A percentile compares a stretch with the other conserved stretches of the same genome.
Evolutionary conservation across 805 yeast genomes (phyloP).

Genomic region (Candida pseudofarinosa): DNA sequence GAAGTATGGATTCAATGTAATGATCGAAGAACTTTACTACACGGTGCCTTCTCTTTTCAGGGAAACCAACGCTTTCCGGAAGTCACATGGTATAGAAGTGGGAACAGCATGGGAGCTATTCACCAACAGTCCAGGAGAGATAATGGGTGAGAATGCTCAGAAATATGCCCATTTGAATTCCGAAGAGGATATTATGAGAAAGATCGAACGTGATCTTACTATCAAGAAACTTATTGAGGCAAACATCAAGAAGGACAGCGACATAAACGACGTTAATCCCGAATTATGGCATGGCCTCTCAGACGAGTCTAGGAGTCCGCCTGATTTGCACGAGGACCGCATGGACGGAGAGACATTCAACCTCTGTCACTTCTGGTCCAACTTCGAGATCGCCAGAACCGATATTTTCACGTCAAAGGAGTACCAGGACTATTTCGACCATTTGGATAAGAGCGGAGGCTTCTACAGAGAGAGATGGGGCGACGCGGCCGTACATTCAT

Average conservation of each 20-base stretch:
- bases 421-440: constrained; percentile 65
- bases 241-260: constrained; percentile 19
- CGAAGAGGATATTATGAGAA: constrained; percentile 17
- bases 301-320: constrained; percentile 28
- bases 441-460: constrained; percentile 71
- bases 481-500: constrained; percentile 90
- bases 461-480: constrained; percentile 96
- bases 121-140: constrained; percentile 27
- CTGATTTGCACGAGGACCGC: constrained; percentile 45
- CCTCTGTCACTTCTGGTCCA: constrained; percentile 87
- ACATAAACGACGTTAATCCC: constrained; percentile 20
- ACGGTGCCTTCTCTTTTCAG: constrained; percentile 82
- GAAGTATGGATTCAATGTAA: constrained; percentile 80
- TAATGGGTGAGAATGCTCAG: constrained; percentile 17
- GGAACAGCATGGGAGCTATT: constrained; percentile 73
- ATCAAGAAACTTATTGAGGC: constrained; percentile 18
- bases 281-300: constrained; percentile 36
- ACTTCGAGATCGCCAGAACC: constrained; percentile 85
- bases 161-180: constrained; percentile 20
- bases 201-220: constrained; percentile 25
- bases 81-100: constrained; percentile 38
- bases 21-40: constrained; percentile 71
- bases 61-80: constrained; percentile 62
- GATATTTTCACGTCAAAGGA: constrained; percentile 64
- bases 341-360: constrained; percentile 68